phyloP scores from a whole-genome alignment of 129 eudicot species.

The Saposhnikovia divaricata region DNA sequence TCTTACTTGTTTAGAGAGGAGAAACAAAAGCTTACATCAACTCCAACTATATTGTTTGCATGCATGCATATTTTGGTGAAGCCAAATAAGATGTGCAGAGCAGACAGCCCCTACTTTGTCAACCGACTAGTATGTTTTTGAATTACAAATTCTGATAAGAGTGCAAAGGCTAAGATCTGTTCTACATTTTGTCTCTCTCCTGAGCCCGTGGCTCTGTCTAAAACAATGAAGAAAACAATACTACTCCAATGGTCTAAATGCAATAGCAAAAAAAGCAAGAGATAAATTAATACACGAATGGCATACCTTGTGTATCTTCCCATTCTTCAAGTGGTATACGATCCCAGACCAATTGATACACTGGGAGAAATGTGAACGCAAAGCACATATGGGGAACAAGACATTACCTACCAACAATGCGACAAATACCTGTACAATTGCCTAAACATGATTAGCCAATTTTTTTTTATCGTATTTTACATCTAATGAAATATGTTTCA shows the following conservation, averaged over 20 bases:
- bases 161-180: background rate
- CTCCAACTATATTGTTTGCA: background rate
- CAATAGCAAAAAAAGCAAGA: background rate
- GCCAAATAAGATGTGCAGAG: background rate
- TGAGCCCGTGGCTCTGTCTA: background rate
- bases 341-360: conserved; percentile 97
- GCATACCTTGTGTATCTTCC: conserved; percentile 73
- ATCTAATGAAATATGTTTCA: too few species aligned
- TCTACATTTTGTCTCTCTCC: background rate
- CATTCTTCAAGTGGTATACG: conserved; percentile 79
- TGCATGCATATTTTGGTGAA: background rate
- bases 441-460: conserved; percentile 1
- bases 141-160: too few species aligned
- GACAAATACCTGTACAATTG: conserved; percentile 58
- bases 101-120: background rate
- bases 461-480: background rate
- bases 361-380: conserved; percentile 88
- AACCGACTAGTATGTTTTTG: too few species aligned
- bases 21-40: background rate
- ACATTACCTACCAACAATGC: conserved; percentile 94
- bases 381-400: conserved; percentile 73
- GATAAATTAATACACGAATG: background rate
- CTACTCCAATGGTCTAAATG: background rate
- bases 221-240: background rate
- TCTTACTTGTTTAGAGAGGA: background rate